Conservation (phyloP, 306 rosid species). For the Canavalia gladiata region DNA sequence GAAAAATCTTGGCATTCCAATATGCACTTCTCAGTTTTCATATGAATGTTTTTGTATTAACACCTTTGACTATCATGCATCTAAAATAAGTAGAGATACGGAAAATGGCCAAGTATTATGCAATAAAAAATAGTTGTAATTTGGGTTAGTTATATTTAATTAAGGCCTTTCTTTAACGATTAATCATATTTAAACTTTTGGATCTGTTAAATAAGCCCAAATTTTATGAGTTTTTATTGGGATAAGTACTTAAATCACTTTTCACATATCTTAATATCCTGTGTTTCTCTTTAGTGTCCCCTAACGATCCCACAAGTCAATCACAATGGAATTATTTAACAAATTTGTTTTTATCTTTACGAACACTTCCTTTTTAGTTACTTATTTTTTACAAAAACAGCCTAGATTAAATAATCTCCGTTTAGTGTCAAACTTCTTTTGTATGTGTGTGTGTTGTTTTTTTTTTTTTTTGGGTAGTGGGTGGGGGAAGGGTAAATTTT, state of each 20-base stretch:
- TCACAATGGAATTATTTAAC: neutral
- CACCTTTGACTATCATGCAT: conserved; percentile 19
- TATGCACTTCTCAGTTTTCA: neutral
- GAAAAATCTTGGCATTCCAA: conserved; percentile 1
- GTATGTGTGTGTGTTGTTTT: no score
- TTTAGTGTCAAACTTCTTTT: conserved; percentile 1
- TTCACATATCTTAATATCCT: conserved; percentile 4
- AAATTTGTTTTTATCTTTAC: neutral
- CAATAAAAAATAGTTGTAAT: neutral
- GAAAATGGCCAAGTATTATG: neutral
- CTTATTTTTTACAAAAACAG: neutral
- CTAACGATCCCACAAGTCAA: neutral
- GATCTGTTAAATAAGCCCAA: neutral
- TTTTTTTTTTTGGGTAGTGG: no score
- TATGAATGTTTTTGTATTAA: conserved; percentile 6
- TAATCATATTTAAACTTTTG: neutral
- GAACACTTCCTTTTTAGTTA: neutral
- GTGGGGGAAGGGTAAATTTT: neutral
- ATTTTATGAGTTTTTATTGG: neutral
- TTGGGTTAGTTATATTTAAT: neutral
- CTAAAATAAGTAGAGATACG: neutral
- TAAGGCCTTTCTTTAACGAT: neutral
- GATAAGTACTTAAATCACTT: neutral
- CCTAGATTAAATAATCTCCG: neutral
- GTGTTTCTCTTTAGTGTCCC: neutral